Evolutionary conservation across 768 basidiomycete species (phyloP).

Genomic region (Roridomyces roridus): DNA sequence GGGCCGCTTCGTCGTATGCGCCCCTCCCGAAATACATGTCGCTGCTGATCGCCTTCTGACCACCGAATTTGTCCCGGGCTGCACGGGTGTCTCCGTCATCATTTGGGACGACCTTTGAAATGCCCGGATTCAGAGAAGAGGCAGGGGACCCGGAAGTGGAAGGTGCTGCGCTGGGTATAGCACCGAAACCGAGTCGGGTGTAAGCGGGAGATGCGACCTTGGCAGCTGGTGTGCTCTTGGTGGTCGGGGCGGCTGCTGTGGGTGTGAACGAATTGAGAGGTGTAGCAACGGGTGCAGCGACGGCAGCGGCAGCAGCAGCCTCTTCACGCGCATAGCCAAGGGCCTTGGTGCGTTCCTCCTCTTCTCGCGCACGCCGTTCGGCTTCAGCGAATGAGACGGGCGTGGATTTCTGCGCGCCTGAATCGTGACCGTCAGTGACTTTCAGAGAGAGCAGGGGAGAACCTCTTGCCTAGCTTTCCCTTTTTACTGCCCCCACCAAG

Average conservation of each 20-base stretch:
- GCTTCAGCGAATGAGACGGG: constrained; percentile 95
- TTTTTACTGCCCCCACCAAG: constrained; percentile 26
- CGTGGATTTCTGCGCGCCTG: constrained; percentile 89
- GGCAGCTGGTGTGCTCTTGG: constrained; percentile 1
- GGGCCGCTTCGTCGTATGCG: constrained; percentile 76
- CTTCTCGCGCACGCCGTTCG: constrained; percentile 87
- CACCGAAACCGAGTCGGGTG: constrained; percentile 24
- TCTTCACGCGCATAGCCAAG: constrained; percentile 89
- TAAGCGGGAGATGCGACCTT: constrained; percentile 14
- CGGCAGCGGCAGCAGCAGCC: constrained; percentile 49
- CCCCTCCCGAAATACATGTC: constrained; percentile 97
- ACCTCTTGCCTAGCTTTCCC: constrained; percentile 28
- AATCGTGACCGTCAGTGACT: constrained; percentile 74
- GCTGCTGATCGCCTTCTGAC: constrained; percentile 95
- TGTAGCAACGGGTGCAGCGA: constrained; percentile 4
- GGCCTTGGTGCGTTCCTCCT: constrained; percentile 90
- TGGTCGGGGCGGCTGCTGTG: constrained; percentile 29
- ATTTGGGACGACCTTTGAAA: constrained; percentile 18
- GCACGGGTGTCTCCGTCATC: constrained; percentile 54
- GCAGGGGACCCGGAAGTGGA: not conserved
- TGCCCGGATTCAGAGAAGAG: constrained; percentile 16
- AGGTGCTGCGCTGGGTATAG: constrained; percentile 6
- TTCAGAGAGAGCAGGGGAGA: constrained; percentile 30
- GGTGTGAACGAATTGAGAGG: constrained; percentile 14
- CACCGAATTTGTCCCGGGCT: constrained; percentile 90